Evolutionary conservation across 768 basidiomycete species (phyloP).

Genomic region (Dictyophora rubrovolvata): DNA sequence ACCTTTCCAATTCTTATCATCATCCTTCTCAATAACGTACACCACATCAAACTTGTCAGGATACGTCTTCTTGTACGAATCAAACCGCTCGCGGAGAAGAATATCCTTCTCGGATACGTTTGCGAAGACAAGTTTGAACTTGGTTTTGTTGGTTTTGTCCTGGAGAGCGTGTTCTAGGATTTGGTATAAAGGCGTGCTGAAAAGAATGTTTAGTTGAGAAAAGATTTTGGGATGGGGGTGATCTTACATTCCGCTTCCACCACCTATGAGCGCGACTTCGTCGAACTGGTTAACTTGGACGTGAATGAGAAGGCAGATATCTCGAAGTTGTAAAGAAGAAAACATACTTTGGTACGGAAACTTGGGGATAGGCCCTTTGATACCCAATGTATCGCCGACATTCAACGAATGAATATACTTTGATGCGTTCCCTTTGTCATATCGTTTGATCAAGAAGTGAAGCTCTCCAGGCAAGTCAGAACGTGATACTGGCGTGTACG

Average conservation of each 20-base stretch:
- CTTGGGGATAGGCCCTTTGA: slow-evolving; percentile 91
- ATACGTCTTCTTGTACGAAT: slow-evolving; percentile 55
- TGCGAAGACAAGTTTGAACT: slow-evolving; percentile 85
- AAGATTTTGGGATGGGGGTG: not conserved
- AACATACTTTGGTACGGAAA: slow-evolving; percentile 69
- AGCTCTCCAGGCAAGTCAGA: slow-evolving; percentile 68
- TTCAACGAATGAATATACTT: slow-evolving; percentile 71
- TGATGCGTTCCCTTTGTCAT: slow-evolving; percentile 74
- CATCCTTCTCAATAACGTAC: slow-evolving; percentile 77
- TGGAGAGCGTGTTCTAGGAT: slow-evolving; percentile 64
- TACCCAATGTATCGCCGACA: slow-evolving; percentile 68
- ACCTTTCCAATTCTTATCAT: slow-evolving; percentile 50
- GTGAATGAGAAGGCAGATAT: not conserved
- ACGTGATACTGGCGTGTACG: slow-evolving; percentile 87
- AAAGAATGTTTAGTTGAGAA: slow-evolving; percentile 9
- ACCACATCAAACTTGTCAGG: slow-evolving; percentile 70
- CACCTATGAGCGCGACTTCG: slow-evolving; percentile 81
- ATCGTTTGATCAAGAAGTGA: slow-evolving; percentile 75
- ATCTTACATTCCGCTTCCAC: slow-evolving; percentile 84
- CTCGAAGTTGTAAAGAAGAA: not conserved
- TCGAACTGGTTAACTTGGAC: slow-evolving; percentile 71
- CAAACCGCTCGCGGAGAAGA: slow-evolving; percentile 70
- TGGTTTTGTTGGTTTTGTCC: slow-evolving; percentile 78
- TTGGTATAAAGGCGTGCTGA: slow-evolving; percentile 76
- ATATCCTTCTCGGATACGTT: slow-evolving; percentile 90